Percentiles rank a stretch among this genome's conserved stretches.
These are phyloP conservation scores for Acacia concinna DNA, from an alignment of 331 rosid species.

Conservation along the genomic window DNA sequence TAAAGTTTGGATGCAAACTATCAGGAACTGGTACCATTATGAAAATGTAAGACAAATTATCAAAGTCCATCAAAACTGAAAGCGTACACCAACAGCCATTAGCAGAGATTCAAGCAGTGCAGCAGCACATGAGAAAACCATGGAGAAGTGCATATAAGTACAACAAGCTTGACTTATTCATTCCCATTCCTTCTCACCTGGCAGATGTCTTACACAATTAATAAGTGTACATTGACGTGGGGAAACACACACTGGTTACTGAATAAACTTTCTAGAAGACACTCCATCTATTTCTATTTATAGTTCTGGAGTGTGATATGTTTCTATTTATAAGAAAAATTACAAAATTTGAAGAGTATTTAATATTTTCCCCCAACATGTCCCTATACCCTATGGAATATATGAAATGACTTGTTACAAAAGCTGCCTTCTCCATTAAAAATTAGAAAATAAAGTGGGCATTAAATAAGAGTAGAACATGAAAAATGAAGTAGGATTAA, in stretches of 20 bases:
- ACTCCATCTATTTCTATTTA: neutral
- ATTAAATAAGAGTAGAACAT: neutral
- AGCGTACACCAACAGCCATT: neutral
- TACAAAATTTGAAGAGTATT: neutral
- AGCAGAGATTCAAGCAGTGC: neutral
- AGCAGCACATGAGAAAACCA: neutral
- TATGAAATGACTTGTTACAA: neutral
- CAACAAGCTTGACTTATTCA: conserved; percentile 6
- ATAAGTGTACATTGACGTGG: neutral
- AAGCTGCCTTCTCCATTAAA: neutral
- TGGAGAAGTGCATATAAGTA: neutral
- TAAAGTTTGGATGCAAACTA: conserved; percentile 5
- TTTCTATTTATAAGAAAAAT: neutral
- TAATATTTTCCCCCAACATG: neutral
- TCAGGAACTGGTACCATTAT: neutral
- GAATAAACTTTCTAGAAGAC: neutral
- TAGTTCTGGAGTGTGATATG: neutral
- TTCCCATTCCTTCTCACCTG: neutral
- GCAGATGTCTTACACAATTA: conserved; percentile 9
- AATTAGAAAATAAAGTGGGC: neutral
- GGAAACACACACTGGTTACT: conserved; percentile 5
- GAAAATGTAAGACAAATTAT: conserved; percentile 3
- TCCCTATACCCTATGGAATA: neutral
- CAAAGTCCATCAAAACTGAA: neutral
- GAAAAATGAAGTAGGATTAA: neutral